Conservation (phyloP, 495 filamentous ascomycete species). For the Melanomma pulvis-pyrius region DNA sequence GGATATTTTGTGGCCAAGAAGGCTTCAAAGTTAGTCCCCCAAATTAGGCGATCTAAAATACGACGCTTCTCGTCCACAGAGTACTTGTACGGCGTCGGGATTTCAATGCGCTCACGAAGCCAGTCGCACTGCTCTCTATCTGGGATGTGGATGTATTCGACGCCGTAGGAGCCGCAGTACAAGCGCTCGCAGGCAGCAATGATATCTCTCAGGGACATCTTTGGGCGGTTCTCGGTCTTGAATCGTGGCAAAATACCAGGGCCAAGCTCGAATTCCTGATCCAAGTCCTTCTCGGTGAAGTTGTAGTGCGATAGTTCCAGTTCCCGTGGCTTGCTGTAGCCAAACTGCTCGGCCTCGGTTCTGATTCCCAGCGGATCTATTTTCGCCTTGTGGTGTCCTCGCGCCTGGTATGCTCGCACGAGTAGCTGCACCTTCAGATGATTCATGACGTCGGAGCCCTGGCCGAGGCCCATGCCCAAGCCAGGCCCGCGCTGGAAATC, state of each 20-base stretch:
- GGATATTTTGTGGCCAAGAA: conserved; percentile 97
- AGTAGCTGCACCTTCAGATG: conserved; percentile 98
- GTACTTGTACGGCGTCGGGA: conserved; percentile 93
- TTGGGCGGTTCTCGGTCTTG: conserved; percentile 80
- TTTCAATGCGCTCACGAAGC: conserved; percentile 91
- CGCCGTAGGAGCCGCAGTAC: conserved; percentile 94
- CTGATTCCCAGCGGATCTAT: conserved; percentile 96
- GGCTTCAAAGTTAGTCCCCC: conserved; percentile 93
- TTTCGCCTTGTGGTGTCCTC: conserved; percentile 96
- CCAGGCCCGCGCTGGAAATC: conserved; percentile 73
- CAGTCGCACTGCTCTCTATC: conserved; percentile 98
- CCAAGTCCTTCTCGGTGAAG: conserved; percentile 92
- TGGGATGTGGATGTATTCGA: conserved; percentile 98
- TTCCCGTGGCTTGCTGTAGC: conserved; percentile 88
- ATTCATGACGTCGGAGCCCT: conserved; percentile 85
- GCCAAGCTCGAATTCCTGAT: conserved; percentile 87
- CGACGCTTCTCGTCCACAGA: conserved; percentile 95
- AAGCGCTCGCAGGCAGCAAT: conserved; percentile 89
- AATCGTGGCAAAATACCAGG: conserved; percentile 96
- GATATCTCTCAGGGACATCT: conserved; percentile 96
- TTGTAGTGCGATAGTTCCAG: conserved; percentile 89
- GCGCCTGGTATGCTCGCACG: conserved; percentile 94
- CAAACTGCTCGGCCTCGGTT: conserved; percentile 79
- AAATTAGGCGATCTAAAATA: conserved; percentile 96
- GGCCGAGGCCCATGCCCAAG: conserved; percentile 64